Base-by-base conservation (phyloP, 768 basidiomycete species). In the Amanita polypyramis region DNA sequence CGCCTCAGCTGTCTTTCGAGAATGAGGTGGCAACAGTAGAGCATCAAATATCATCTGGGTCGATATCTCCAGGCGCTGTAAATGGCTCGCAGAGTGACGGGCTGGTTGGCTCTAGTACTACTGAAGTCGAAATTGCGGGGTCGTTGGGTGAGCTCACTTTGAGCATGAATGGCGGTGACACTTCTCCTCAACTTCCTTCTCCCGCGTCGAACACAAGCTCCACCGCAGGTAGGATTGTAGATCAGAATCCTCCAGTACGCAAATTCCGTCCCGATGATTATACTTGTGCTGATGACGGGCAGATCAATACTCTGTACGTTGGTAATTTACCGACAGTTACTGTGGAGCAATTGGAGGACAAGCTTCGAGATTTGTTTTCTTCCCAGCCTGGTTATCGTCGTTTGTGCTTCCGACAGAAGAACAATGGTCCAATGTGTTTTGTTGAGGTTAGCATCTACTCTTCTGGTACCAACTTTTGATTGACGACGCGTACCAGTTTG, bases 221-320 rank as follows among this genome's bases (percentile, higher is more conserved):
- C 4, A 56, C 64, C 43, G 70, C 70, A 50, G 70, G 69, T 10
- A 62, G 67, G 52, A 71, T 68, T 35, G 68, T 81, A 30, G 95
- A 98, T 65, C 91, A 95, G 69, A 97, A 98, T 62, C 94, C 94
- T 57, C 94, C 94, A 11, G 82, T 85, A 60, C 60, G 80, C 70
- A 29, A 23, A 51, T 43, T 48, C 49, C 12, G 36, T 45, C 32
- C 43, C 32, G 29, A 17, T 34, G 51, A 27, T 49, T 36, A 46
- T 37, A 17, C 23, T 20, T 10, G 23, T 55, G 15, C 25, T 40
- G 14, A 39, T 51, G 9, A 17, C 41, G 17, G 23, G 43, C 52
- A 85, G 78, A 97, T 97, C 65, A 97, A 96, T 59, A 99, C 96
- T 0, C 73, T 99, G n/a, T 98, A 98, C 60, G 93, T 99, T n/a